Conservation (phyloP, 108 stramenopile species). For the Pelagomonas calceolata region DNA sequence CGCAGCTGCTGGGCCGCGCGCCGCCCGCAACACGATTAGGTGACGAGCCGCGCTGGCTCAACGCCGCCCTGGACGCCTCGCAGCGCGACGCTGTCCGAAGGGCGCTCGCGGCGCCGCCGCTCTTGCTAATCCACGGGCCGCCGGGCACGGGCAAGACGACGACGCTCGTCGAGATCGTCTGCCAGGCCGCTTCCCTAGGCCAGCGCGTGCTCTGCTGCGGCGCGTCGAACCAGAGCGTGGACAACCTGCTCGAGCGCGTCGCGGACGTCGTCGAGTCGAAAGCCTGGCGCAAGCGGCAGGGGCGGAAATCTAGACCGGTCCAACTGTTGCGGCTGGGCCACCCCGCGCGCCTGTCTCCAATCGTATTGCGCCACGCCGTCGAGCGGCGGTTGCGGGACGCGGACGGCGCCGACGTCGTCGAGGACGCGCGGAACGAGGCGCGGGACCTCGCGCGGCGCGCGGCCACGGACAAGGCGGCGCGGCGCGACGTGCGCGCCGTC, state of each 20-base stretch:
- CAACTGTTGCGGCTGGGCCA: conserved; percentile 82
- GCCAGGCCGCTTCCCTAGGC: conserved; percentile 55
- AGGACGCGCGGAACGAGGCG: conserved; percentile 73
- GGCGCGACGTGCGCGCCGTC: conserved; percentile 56
- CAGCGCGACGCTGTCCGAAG: no score
- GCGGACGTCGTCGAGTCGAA: conserved; percentile 7
- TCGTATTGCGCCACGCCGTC: conserved; percentile 69
- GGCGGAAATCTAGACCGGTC: conserved; percentile 13
- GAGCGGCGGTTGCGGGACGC: conserved; percentile 73
- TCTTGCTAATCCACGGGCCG: neutral
- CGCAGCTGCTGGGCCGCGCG: no score
- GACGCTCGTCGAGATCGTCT: conserved; percentile 74
- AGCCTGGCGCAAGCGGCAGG: conserved; percentile 11
- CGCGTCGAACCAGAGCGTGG: conserved; percentile 97
- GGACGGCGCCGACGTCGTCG: conserved; percentile 87
- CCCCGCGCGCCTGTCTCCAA: conserved; percentile 73
- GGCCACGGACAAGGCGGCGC: conserved; percentile 21
- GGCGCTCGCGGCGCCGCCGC: no score
- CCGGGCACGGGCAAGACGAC: conserved; percentile 58
- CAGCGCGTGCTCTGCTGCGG: conserved; percentile 82
- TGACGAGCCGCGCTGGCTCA: no score
- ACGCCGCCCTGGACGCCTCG: no score
- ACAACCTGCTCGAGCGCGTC: conserved; percentile 83
- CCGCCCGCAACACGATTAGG: no score
- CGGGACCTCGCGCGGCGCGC: conserved; percentile 28